phyloP scores from a whole-genome alignment of 805 yeast species.

The Hanseniaspora taiwanica region DNA sequence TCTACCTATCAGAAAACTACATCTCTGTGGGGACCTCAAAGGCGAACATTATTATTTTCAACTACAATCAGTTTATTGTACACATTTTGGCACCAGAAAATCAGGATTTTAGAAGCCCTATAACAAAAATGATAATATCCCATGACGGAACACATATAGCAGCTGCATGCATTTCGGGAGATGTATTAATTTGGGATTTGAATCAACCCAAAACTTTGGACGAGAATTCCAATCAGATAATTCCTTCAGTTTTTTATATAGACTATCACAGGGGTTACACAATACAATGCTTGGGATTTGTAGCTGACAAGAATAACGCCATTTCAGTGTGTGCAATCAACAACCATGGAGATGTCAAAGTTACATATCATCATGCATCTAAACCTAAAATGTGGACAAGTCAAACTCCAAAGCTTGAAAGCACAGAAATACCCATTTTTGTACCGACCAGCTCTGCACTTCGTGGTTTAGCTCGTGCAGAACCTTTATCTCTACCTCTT shows the following conservation, averaged over 20 bases:
- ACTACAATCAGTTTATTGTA: slow-evolving; percentile 47
- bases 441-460: background rate
- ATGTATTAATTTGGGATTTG: slow-evolving; percentile 57
- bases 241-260: slow-evolving; percentile 16
- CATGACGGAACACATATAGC: slow-evolving; percentile 58
- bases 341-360: background rate
- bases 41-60: slow-evolving; percentile 55
- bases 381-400: slow-evolving; percentile 10
- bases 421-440: slow-evolving; percentile 6
- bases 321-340: slow-evolving; percentile 39
- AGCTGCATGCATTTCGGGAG: slow-evolving; percentile 56
- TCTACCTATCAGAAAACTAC: slow-evolving; percentile 30
- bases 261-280: slow-evolving; percentile 22
- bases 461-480: background rate
- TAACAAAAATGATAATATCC: slow-evolving; percentile 46
- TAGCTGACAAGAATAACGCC: slow-evolving; percentile 41
- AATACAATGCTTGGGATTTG: slow-evolving; percentile 33
- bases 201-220: slow-evolving; percentile 13
- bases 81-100: slow-evolving; percentile 21
- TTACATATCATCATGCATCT: background rate
- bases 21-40: slow-evolving; percentile 58
- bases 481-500: background rate
- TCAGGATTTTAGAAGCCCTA: slow-evolving; percentile 27
- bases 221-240: slow-evolving; percentile 1
- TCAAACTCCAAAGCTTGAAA: slow-evolving; percentile 15